These are phyloP conservation scores for Penicillium coffeae DNA, from an alignment of 495 filamentous ascomycete genomes.

Conservation along the genomic window DNA sequence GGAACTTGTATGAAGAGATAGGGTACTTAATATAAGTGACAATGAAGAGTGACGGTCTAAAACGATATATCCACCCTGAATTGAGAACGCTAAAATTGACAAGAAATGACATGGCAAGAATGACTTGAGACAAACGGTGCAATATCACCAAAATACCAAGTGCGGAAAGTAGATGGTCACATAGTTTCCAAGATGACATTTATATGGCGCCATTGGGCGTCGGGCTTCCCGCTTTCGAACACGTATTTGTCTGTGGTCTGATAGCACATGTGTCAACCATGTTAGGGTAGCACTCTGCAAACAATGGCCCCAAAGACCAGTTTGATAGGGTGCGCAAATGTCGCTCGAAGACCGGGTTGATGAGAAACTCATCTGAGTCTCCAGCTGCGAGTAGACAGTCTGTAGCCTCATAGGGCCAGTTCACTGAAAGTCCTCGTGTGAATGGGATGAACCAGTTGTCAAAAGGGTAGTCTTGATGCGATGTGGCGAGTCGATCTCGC, in stretches of 20 bases:
- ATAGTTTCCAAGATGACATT: background rate
- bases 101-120: no score
- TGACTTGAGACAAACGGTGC: no score
- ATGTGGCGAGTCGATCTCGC: constrained; percentile 56
- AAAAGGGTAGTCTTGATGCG: constrained; percentile 54
- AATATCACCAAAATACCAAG: no score
- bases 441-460: constrained; percentile 79
- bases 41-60: no score
- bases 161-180: background rate
- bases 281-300: constrained; percentile 58
- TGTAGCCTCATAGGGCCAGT: constrained; percentile 72
- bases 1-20: no score
- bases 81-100: no score
- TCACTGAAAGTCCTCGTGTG: constrained; percentile 64
- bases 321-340: constrained; percentile 66
- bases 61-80: no score
- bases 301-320: constrained; percentile 72
- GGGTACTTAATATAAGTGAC: no score
- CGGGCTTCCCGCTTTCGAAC: background rate
- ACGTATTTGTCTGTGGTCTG: constrained; percentile 21
- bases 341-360: constrained; percentile 77
- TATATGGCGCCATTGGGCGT: background rate
- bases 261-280: constrained; percentile 53
- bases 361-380: constrained; percentile 56
- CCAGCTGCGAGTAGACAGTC: constrained; percentile 55